phyloP scores from a whole-genome alignment of 306 rosid species.

The Vicia villosa region DNA sequence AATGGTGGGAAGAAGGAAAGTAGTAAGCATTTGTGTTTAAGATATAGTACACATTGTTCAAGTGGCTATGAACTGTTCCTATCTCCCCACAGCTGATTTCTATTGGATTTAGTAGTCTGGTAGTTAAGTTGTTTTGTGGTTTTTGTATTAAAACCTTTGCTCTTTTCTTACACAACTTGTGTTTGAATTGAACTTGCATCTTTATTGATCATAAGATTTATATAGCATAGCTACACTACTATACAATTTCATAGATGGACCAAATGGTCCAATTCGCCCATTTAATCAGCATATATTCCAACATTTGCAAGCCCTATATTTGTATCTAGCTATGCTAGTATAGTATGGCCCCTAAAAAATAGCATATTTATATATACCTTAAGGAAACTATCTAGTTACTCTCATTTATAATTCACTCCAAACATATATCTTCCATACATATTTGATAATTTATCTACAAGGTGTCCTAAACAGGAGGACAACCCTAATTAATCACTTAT shows the following conservation, averaged over 20 bases:
- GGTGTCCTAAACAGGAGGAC: constrained; percentile 33
- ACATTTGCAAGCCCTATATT: constrained; percentile 14
- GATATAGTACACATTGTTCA: no score
- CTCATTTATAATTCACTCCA: background rate
- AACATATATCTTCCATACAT: background rate
- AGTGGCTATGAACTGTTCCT: no score
- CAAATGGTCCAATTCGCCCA: constrained; percentile 24
- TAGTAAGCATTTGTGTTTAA: no score
- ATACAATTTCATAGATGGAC: constrained; percentile 29
- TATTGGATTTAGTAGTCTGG: no score
- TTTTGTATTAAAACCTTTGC: no score
- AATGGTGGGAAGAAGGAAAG: no score
- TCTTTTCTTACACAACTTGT: no score
- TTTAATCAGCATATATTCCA: constrained; percentile 10
- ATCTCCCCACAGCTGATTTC: no score
- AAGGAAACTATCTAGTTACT: background rate
- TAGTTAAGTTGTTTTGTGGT: no score
- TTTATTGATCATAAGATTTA: background rate
- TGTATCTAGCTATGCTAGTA: background rate
- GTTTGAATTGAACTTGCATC: background rate
- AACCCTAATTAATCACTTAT: background rate
- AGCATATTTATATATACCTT: background rate
- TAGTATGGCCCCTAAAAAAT: background rate
- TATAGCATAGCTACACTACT: background rate
- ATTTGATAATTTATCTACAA: constrained; percentile 6